Percentiles rank a stretch among this genome's conserved stretches.
phyloP scores from a whole-genome alignment of 345 rosid species.

The Murraya paniculata region DNA sequence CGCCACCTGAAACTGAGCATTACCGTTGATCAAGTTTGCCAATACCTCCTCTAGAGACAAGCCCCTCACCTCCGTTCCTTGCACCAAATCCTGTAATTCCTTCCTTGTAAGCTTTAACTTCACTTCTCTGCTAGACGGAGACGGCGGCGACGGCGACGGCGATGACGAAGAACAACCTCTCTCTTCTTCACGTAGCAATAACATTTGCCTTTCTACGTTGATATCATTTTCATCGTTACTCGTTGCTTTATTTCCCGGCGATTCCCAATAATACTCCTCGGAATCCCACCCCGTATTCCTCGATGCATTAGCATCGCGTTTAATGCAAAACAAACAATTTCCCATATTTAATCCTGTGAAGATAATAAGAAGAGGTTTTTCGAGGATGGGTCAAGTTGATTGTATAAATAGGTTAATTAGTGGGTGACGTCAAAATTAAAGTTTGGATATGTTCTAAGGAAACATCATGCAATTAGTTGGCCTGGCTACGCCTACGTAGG shows the following conservation, averaged over 20 bases:
- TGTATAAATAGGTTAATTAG: neutral
- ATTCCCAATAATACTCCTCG: slow-evolving; percentile 35
- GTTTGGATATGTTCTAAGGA: neutral
- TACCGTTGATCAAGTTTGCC: slow-evolving; percentile 18
- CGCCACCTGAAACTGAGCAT: slow-evolving; percentile 4
- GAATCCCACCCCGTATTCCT: slow-evolving; percentile 26
- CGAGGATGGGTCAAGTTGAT: neutral
- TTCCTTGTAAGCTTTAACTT: slow-evolving; percentile 71
- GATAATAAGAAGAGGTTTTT: slow-evolving; percentile 14
- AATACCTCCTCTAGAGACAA: slow-evolving; percentile 38
- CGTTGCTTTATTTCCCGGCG: neutral
- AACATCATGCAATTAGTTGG: neutral
- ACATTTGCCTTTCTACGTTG: slow-evolving; percentile 16
- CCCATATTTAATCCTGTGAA: slow-evolving; percentile 33
- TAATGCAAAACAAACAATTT: slow-evolving; percentile 27
- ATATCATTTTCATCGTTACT: neutral
- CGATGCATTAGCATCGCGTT: slow-evolving; percentile 10
- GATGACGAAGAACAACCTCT: slow-evolving; percentile 9
- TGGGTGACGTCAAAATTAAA: no score
- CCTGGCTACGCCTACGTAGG: no score
- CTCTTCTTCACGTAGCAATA: slow-evolving; percentile 1
- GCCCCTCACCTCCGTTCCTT: slow-evolving; percentile 40
- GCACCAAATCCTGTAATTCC: slow-evolving; percentile 54
- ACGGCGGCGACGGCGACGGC: neutral
- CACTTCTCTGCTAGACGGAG: slow-evolving; percentile 33